phyloP scores from a whole-genome alignment of 306 rosid species.

The Trifolium subterraneum region DNA sequence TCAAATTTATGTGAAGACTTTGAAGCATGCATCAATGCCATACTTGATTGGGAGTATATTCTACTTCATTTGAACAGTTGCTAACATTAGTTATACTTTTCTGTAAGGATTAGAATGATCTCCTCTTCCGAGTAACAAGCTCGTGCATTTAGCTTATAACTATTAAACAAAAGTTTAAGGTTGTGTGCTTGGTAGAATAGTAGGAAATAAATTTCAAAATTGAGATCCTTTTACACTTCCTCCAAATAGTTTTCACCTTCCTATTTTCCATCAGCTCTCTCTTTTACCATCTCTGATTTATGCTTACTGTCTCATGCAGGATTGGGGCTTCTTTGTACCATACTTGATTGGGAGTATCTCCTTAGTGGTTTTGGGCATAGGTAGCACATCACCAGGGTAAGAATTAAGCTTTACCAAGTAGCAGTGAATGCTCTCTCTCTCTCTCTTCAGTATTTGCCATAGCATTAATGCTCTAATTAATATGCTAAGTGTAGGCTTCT shows the following conservation, averaged over 20 bases:
- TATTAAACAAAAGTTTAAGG: constrained; percentile 3
- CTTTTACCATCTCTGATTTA: constrained; percentile 40
- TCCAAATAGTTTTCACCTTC: constrained; percentile 19
- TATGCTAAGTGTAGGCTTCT: constrained; percentile 74
- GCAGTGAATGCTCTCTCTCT: constrained; percentile 11
- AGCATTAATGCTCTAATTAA: constrained; percentile 25
- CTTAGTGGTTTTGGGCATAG: constrained; percentile 83
- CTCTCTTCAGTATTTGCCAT: constrained; percentile 36
- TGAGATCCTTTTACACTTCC: constrained; percentile 5
- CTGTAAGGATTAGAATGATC: constrained; percentile 4
- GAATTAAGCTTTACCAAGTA: constrained; percentile 29
- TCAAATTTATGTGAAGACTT: too few relatives aligned
- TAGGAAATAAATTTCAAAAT: background rate
- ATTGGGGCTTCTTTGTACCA: constrained; percentile 96
- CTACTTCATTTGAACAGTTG: background rate
- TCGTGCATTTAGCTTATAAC: constrained; percentile 19
- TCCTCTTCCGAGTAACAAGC: constrained; percentile 11
- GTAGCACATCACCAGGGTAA: constrained; percentile 96
- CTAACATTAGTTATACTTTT: background rate
- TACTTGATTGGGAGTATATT: too few relatives aligned
- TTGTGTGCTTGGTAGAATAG: constrained; percentile 8
- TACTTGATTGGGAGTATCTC: constrained; percentile 93
- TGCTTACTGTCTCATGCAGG: constrained; percentile 55
- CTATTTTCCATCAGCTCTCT: constrained; percentile 1
- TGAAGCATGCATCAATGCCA: too few relatives aligned